Conservation (phyloP, 1,139 yeast species). For the Suhomyces panamericanus region DNA sequence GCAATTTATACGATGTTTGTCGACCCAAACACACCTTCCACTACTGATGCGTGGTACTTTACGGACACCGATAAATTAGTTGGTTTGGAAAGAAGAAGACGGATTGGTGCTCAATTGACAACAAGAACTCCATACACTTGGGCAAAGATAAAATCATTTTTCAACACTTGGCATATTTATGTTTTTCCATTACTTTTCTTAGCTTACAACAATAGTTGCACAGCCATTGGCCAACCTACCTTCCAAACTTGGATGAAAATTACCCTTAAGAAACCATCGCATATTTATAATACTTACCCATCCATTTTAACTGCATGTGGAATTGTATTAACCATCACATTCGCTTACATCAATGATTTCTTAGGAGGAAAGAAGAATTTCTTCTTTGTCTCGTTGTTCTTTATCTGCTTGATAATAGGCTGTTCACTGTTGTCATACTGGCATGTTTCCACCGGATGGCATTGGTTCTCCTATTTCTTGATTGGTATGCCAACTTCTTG, state of each 20-base stretch:
- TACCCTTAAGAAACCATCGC: conserved; percentile 38
- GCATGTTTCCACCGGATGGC: conserved; percentile 48
- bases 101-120: conserved; percentile 47
- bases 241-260: conserved; percentile 56
- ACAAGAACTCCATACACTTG: conserved; percentile 45
- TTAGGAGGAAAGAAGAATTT: conserved; percentile 44
- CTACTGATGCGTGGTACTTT: conserved; percentile 41
- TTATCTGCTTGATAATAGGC: conserved; percentile 39
- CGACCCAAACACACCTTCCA: conserved; percentile 41
- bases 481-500: conserved; percentile 47
- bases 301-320: conserved; percentile 47
- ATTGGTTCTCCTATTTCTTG: conserved; percentile 50
- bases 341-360: conserved; percentile 46
- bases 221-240: conserved; percentile 47
- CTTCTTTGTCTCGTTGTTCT: conserved; percentile 36
- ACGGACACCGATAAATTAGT: conserved; percentile 34
- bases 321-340: conserved; percentile 38
- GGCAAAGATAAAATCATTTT: conserved; percentile 40
- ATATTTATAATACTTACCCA: conserved; percentile 50
- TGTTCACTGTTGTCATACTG: conserved; percentile 46
- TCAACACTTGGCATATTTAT: conserved; percentile 50
- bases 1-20: conserved; percentile 38
- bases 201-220: conserved; percentile 49
- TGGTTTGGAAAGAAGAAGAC: conserved; percentile 42
- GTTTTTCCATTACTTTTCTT: conserved; percentile 51